A percentile compares a stretch with the other conserved stretches of the same genome.
Evolutionary conservation across 306 rosid species (phyloP).

Genomic region (Prunus armeniaca): DNA sequence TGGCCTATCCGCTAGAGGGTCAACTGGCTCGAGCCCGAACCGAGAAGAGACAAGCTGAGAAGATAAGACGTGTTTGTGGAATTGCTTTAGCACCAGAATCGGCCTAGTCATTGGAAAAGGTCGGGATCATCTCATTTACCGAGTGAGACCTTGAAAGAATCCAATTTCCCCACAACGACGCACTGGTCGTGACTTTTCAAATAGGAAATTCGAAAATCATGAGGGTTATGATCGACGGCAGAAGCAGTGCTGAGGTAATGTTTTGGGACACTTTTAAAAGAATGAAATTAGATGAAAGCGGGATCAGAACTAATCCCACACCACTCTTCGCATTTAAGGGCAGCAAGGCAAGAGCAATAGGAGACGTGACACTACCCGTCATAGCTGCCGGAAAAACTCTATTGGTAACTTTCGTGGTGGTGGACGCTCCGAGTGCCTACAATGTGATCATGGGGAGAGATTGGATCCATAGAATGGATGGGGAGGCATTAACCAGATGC

Average conservation of each 20-base stretch:
- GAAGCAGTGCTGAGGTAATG: too few species aligned
- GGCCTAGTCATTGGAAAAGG: not conserved
- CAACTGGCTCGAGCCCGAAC: fast-evolving
- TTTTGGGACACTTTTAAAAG: too few species aligned
- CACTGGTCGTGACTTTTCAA: too few species aligned
- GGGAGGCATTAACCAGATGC: not conserved
- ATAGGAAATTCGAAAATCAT: too few species aligned
- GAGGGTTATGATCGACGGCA: too few species aligned
- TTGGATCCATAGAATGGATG: not conserved
- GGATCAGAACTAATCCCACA: not conserved
- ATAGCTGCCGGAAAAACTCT: not conserved
- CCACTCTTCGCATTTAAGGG: fast-evolving
- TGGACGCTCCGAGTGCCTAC: not conserved
- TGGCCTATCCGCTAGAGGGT: not conserved
- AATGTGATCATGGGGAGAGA: not conserved
- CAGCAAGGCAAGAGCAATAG: fast-evolving
- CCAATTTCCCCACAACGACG: not conserved
- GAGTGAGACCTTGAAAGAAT: not conserved
- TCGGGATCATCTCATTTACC: not conserved
- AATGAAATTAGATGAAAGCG: not conserved
- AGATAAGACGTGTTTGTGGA: not conserved
- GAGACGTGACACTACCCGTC: not conserved
- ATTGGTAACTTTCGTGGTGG: not conserved
- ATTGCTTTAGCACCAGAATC: not conserved
- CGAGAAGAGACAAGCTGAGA: not conserved